Evolutionary conservation across 139 green algal genomes (phyloP).

Genomic region (Picocystis salinarum): DNA sequence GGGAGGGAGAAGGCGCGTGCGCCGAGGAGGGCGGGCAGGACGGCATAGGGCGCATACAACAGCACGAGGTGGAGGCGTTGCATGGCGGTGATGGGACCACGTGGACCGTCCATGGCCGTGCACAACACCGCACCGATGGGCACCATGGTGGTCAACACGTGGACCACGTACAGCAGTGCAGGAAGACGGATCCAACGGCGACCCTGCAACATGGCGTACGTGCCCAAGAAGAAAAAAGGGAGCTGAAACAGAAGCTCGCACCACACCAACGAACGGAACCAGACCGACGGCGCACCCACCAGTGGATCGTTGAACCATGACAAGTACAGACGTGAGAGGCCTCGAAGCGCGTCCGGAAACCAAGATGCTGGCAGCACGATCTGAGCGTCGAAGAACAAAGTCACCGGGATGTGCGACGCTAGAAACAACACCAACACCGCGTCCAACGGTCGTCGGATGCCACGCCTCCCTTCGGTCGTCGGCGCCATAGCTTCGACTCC

Average conservation of each 20-base stretch:
- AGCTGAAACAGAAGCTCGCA: conserved; percentile 46
- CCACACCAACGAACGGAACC: conserved; percentile 43
- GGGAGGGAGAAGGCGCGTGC: no score
- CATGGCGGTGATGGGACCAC: no score
- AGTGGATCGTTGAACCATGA: conserved; percentile 33
- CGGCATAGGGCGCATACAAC: no score
- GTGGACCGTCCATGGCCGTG: no score
- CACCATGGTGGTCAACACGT: conserved; percentile 36
- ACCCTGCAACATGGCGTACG: conserved; percentile 25
- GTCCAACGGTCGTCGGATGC: no score
- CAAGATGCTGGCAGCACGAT: conserved; percentile 18
- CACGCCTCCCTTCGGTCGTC: no score
- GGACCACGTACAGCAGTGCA: conserved; percentile 40
- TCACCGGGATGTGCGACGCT: conserved; percentile 48
- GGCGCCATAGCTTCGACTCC: no score
- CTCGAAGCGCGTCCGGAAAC: conserved; percentile 12
- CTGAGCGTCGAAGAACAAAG: conserved; percentile 48
- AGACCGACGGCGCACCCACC: conserved; percentile 28
- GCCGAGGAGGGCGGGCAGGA: no score
- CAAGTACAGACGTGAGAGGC: conserved; percentile 31
- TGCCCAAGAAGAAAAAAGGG: conserved; percentile 50
- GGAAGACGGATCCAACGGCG: conserved; percentile 43
- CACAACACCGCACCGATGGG: no score
- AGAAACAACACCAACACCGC: conserved; percentile 25
- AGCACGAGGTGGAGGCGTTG: no score